These are phyloP conservation scores for Diutina sp. DNA, from an alignment of 1,139 yeast species.

Conservation along the genomic window DNA sequence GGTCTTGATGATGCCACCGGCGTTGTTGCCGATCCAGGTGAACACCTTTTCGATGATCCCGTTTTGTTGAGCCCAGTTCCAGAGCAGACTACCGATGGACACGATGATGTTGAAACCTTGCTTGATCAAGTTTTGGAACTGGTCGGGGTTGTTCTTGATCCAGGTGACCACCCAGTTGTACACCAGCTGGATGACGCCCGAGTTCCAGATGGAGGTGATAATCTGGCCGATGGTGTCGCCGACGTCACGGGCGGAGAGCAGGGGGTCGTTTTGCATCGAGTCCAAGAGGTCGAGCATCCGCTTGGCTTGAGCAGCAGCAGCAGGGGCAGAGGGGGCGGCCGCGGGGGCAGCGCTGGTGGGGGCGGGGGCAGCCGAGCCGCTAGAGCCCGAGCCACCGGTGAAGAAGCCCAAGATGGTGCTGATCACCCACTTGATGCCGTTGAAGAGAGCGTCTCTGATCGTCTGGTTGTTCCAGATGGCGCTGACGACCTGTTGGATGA, in stretches of 20 bases:
- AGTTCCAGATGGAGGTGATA: neutral
- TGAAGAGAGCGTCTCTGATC: neutral
- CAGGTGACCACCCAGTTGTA: neutral
- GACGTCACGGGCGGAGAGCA: neutral
- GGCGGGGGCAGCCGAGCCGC: neutral
- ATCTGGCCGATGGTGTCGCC: neutral
- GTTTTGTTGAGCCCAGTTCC: neutral
- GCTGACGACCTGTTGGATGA: neutral
- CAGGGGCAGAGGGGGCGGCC: neutral
- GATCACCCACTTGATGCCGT: neutral
- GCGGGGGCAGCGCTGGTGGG: neutral
- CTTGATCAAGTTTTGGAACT: constrained; percentile 5
- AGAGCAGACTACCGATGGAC: neutral
- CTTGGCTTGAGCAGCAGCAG: neutral
- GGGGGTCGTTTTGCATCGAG: neutral
- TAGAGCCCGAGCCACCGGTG: neutral
- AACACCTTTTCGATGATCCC: neutral
- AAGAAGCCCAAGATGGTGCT: neutral
- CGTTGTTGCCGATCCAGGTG: neutral
- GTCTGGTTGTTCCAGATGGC: neutral
- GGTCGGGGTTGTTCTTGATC: neutral
- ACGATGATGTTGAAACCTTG: constrained; percentile 13
- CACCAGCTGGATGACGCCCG: neutral
- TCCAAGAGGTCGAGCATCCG: neutral
- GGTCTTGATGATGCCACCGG: neutral